Evolutionary conservation across 768 basidiomycete species (phyloP), one percentile per base, ranked within the genome.

Genomic region (Boletus tylopilopsis): DNA sequence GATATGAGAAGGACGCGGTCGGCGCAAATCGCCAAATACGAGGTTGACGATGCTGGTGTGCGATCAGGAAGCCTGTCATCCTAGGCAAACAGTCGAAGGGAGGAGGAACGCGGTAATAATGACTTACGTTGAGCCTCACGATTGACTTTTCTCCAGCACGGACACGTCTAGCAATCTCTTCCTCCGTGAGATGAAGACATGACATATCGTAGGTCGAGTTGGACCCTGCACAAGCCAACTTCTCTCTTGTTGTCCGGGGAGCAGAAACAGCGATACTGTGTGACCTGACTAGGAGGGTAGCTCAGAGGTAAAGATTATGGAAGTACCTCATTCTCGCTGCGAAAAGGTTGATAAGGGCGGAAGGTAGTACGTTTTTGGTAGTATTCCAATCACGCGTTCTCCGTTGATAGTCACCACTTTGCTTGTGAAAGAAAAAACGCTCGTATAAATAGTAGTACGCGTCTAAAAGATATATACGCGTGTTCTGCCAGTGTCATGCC

Each of bases 181-280:
- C 93, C 37, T 90, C 85, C 0, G 90, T 84, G 33, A 97, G 75
- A 63, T 90, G 84, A 8, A 94, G 71, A 66, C 95, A 98, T 9
- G 82, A 69, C 56, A 91, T 86, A 73, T 99, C 94, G 57, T 99
- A 99, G 0, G 85, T 85, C 39, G 79, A 72, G 57, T 84, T 82
- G 1, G 85, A 84, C n/a, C 94, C 87, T 0, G 81, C 65, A n/a
- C 85, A 76, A 2, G 84, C 84, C 9, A 94, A 72, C 43, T 75
- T 78, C 59, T 85, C 83, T 27, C 89, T 81, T 16, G 82, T 80
- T 79, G 53, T 88, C 84, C 0, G n/a, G n/a, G n/a, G 82, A 79
- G 68, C 95, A 97, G 73, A 98, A 98, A 68, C 96, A 98, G 18
- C 90, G 85, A 64, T 99, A 99, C 7, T n/a, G 94, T 95, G 50